Evolutionary conservation across 495 filamentous ascomycete genomes (phyloP), one percentile per base, ranked within the genome.

Genomic region (Aeminium ludgeri): DNA sequence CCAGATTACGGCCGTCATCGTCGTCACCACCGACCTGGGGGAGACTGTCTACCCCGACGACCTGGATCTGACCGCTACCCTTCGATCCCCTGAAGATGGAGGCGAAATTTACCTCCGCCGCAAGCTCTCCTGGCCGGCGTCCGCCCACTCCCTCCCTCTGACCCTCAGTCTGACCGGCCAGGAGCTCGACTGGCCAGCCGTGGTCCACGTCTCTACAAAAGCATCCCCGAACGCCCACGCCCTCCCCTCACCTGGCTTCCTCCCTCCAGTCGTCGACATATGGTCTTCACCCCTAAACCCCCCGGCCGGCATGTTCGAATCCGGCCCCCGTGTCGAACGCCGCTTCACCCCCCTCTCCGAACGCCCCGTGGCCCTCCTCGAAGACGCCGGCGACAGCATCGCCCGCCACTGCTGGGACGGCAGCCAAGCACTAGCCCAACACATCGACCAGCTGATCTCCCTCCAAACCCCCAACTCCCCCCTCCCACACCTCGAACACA

Each of bases 301-400:
- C 6, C 37, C 54, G 6, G 52, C 60, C 10, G 56, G 56, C 11
- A 30, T 23, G 1, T 43, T 48, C 0, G 57, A 62, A 10, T 62
- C 67, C 0, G 65, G 65, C n/a, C 65, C 61, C 25, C 53, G 64
- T 34, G 63, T 80, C 12, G 64, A 73, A 41, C 63, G 74, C 39
- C 61, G 71, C 0, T 63, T 82, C 41, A 47, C 28, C 10, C 28
- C 39, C 15, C 27, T 35, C 4, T 39, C 38, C 13, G 38, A 50
- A 20, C 42, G 48, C 6, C 40, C 46, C 3, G 49, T 73, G 30
- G 51, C 44, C 37, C 71, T 95, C 16, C 80, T 79, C 64, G 89
- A 97, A 53, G 86, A 96, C 44, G 85, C 85, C 1, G 87, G 86
- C 6, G 86, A 96, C 55, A 93, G 82, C 55, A 94, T 97, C 51